Evolutionary conservation across 1,139 yeast genomes (phyloP).

Genomic region (Yamadazyma triangularis): DNA sequence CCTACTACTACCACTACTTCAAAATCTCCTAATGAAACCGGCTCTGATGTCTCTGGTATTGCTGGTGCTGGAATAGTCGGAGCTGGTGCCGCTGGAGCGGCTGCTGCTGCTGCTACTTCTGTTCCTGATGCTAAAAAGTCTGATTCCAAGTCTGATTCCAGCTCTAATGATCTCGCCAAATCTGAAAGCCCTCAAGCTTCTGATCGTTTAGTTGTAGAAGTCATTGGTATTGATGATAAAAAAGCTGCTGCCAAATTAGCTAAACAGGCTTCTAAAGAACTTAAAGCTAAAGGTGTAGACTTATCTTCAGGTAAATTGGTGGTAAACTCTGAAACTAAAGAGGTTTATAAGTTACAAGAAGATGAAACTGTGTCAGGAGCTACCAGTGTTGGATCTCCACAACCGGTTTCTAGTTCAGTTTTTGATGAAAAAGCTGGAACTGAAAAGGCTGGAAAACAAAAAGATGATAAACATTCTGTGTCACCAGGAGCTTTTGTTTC

Average conservation of each 20-base stretch:
- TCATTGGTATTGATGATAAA: constrained; percentile 33
- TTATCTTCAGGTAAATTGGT: constrained; percentile 33
- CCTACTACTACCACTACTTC: too few relatives aligned
- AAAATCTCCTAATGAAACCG: constrained; percentile 6
- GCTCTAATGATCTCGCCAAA: neutral
- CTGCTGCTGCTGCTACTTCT: neutral
- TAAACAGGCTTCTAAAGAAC: constrained; percentile 30
- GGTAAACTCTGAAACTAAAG: constrained; percentile 31
- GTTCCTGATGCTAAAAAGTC: neutral
- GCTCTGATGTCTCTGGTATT: constrained; percentile 2
- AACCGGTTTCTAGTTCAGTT: constrained; percentile 4
- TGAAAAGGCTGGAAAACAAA: neutral
- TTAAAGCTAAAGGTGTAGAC: constrained; percentile 32
- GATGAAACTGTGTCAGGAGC: constrained; percentile 5
- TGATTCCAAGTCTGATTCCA: neutral
- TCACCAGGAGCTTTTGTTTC: neutral
- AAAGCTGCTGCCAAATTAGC: constrained; percentile 32
- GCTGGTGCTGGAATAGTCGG: constrained; percentile 10
- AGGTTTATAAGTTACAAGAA: constrained; percentile 22
- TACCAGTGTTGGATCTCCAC: constrained; percentile 3
- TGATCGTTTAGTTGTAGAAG: constrained; percentile 34
- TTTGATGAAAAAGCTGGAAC: constrained; percentile 1
- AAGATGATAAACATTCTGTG: too few relatives aligned
- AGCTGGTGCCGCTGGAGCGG: constrained; percentile 5
- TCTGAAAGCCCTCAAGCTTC: neutral